Conservation (phyloP, 306 rosid genomes). For the Trifolium fragiferum region DNA sequence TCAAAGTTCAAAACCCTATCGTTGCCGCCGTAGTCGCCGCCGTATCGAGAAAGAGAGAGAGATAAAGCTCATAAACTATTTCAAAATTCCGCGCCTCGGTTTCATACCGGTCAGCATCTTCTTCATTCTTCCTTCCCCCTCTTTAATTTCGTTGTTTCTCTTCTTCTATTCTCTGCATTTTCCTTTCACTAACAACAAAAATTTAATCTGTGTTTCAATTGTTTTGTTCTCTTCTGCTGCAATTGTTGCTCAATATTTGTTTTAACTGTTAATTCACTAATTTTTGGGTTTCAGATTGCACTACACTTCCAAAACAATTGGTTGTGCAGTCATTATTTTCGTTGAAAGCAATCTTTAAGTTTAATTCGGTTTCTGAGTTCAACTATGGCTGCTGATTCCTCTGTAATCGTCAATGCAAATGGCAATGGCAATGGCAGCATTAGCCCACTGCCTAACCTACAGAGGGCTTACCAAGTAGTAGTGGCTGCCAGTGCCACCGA, state of each 20-base stretch:
- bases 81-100: slow-evolving; percentile 26
- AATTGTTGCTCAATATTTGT: neutral
- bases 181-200: no score
- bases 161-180: neutral
- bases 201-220: neutral
- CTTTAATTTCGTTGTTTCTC: neutral
- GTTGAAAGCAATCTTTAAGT: slow-evolving; percentile 34
- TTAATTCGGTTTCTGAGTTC: slow-evolving; percentile 40
- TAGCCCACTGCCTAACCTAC: slow-evolving; percentile 53
- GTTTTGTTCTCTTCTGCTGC: neutral
- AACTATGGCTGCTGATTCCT: slow-evolving; percentile 65
- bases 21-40: no score
- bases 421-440: slow-evolving; percentile 49
- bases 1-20: no score
- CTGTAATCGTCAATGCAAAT: slow-evolving; percentile 45
- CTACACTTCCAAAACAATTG: slow-evolving; percentile 56
- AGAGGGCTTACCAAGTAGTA: slow-evolving; percentile 86
- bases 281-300: slow-evolving; percentile 49
- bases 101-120: slow-evolving; percentile 55
- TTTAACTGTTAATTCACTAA: neutral
- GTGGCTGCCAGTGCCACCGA: slow-evolving; percentile 92
- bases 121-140: slow-evolving; percentile 10
- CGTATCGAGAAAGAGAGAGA: no score
- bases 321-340: slow-evolving; percentile 52
- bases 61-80: no score